Evolutionary conservation across 2,329 filamentous ascomycete genomes (phyloP).

Genomic region (Trichoderma oligosporum): DNA sequence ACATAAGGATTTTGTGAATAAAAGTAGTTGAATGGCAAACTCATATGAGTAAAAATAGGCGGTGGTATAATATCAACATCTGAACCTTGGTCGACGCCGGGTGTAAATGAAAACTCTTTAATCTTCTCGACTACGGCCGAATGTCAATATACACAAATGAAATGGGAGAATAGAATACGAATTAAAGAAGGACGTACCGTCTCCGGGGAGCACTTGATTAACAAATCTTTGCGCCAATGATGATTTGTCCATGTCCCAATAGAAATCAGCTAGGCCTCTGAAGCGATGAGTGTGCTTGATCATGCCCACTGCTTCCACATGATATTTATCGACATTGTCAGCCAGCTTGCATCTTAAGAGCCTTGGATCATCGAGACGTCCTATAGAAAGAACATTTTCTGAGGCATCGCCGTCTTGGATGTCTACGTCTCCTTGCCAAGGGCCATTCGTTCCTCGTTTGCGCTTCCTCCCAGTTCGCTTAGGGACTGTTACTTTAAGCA

Average conservation of each 20-base stretch:
- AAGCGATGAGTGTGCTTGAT: conserved; percentile 83
- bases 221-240: conserved; percentile 68
- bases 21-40: conserved; percentile 70
- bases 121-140: conserved; percentile 42
- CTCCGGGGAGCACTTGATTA: conserved; percentile 66
- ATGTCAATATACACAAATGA: conserved; percentile 24
- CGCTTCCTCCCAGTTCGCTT: conserved; percentile 82
- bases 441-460: conserved; percentile 69
- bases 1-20: conserved; percentile 86
- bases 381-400: conserved; percentile 39
- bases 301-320: conserved; percentile 65
- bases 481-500: conserved; percentile 82
- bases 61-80: conserved; percentile 74
- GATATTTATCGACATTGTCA: conserved; percentile 66
- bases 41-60: conserved; percentile 70
- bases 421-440: conserved; percentile 51
- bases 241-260: conserved; percentile 67
- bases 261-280: conserved; percentile 81
- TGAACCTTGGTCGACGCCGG: conserved; percentile 54
- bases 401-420: conserved; percentile 26
- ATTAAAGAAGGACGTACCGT: conserved; percentile 52
- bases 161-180: background rate
- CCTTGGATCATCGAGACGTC: conserved; percentile 50
- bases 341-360: conserved; percentile 59
- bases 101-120: conserved; percentile 62